Evolutionary conservation across 2,329 filamentous ascomycete genomes (phyloP).

Genomic region (Diaporthe citriasiana): DNA sequence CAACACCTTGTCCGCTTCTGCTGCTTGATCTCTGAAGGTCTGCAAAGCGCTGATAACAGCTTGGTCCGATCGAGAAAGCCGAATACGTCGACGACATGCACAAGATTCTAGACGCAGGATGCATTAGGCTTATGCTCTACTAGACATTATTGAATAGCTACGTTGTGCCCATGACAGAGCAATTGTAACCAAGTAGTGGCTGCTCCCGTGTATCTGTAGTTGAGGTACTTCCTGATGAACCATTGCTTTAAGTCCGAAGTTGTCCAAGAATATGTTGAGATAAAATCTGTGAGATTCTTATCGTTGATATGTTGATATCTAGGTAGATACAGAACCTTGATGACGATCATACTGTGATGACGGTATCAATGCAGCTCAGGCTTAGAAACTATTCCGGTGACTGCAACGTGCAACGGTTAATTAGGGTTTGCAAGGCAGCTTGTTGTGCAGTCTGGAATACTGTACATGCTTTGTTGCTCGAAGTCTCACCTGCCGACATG

Average conservation of each 20-base stretch:
- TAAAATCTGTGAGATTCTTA: neutral
- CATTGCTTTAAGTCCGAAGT: neutral
- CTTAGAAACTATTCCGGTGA: neutral
- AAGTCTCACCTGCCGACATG: neutral
- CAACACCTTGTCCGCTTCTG: neutral
- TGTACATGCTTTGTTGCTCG: neutral
- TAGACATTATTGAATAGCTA: too few species aligned
- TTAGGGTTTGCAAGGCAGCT: neutral
- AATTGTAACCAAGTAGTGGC: neutral
- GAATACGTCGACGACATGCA: too few species aligned
- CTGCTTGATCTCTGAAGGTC: neutral
- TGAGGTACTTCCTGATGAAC: too few species aligned
- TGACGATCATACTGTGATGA: slow-evolving; percentile 7
- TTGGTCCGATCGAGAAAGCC: neutral
- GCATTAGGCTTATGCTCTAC: neutral
- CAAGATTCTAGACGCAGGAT: neutral
- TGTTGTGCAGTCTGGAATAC: neutral
- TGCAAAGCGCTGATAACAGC: neutral
- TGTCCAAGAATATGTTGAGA: too few species aligned
- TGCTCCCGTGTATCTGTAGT: too few species aligned
- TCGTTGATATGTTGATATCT: neutral
- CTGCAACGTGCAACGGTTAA: neutral
- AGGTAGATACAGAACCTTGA: neutral
- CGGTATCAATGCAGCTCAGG: neutral
- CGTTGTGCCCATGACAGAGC: neutral